These are phyloP conservation scores for Xylariaceae sp. DNA, from an alignment of 2,329 filamentous ascomycete genomes.

Conservation along the genomic window DNA sequence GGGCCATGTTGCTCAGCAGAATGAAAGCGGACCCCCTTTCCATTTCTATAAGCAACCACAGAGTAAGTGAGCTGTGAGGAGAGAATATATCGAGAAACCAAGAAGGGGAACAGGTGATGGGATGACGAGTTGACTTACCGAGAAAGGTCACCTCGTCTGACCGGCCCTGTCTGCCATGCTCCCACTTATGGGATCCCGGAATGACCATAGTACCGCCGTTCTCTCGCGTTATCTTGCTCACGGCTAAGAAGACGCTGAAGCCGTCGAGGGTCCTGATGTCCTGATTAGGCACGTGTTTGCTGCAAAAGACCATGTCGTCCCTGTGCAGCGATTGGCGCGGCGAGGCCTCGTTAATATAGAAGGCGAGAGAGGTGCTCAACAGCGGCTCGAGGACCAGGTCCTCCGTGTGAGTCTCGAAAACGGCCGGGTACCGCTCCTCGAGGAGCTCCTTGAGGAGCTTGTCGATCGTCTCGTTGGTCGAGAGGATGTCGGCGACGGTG, in stretches of 20 bases:
- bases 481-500: conserved; percentile 4
- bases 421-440: conserved; percentile 4
- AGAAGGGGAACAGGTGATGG: too few relatives aligned
- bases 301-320: conserved; percentile 5
- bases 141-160: conserved; percentile 6
- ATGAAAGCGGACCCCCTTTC: conserved; percentile 5
- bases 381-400: conserved; percentile 5
- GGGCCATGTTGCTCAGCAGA: conserved; percentile 1
- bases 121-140: conserved; percentile 1
- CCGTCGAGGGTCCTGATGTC: conserved; percentile 1
- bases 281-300: neutral
- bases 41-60: conserved; percentile 2
- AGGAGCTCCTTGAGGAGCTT: conserved; percentile 3
- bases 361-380: conserved; percentile 3
- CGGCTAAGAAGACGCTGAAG: conserved; percentile 6
- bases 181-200: conserved; percentile 8
- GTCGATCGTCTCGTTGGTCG: conserved; percentile 6
- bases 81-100: too few relatives aligned
- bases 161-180: conserved; percentile 5
- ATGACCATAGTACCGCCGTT: conserved; percentile 6
- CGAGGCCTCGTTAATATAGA: conserved; percentile 2
- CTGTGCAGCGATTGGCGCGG: conserved; percentile 5
- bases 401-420: conserved; percentile 5
- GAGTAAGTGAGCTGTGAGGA: too few relatives aligned
- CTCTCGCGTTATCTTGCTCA: conserved; percentile 1